Percentiles rank a stretch among this genome's conserved stretches.
Conservation (phyloP, 2,329 filamentous ascomycete genomes). For the Neonectria neomacrospora region DNA sequence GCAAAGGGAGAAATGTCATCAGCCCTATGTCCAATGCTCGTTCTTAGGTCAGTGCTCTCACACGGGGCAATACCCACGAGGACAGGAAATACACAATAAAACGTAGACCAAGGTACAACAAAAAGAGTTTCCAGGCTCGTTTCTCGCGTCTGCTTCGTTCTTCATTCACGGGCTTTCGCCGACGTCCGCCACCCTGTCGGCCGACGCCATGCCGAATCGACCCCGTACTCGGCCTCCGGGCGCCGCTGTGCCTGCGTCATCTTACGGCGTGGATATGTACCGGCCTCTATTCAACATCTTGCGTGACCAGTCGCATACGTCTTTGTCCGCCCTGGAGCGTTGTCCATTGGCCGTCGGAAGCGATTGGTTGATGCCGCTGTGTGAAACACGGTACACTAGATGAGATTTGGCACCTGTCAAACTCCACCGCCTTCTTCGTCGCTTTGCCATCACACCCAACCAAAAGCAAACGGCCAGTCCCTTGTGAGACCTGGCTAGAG, state of each 20-base stretch:
- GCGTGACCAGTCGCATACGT: conserved; percentile 5
- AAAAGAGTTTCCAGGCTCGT: neutral
- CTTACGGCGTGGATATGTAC: neutral
- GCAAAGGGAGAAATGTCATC: neutral
- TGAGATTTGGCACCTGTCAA: neutral
- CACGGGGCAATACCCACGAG: neutral
- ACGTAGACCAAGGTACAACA: neutral
- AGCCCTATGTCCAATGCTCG: neutral
- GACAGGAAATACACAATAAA: neutral
- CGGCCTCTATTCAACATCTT: neutral
- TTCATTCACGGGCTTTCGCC: neutral
- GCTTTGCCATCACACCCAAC: neutral
- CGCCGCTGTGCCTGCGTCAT: neutral
- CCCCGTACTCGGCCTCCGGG: neutral
- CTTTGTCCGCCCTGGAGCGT: neutral
- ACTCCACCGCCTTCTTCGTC: neutral
- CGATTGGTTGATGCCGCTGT: neutral
- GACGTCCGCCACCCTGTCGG: neutral
- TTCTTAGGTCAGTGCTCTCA: neutral
- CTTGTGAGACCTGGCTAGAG: neutral
- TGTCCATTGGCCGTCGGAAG: conserved; percentile 2
- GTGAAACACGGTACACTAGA: neutral
- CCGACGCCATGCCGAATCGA: neutral
- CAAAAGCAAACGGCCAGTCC: neutral
- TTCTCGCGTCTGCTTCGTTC: neutral